Evolutionary conservation across 2,329 filamentous ascomycete species (phyloP), one percentile per base, ranked within the genome.

Genomic region (Magnaporthales sp.): DNA sequence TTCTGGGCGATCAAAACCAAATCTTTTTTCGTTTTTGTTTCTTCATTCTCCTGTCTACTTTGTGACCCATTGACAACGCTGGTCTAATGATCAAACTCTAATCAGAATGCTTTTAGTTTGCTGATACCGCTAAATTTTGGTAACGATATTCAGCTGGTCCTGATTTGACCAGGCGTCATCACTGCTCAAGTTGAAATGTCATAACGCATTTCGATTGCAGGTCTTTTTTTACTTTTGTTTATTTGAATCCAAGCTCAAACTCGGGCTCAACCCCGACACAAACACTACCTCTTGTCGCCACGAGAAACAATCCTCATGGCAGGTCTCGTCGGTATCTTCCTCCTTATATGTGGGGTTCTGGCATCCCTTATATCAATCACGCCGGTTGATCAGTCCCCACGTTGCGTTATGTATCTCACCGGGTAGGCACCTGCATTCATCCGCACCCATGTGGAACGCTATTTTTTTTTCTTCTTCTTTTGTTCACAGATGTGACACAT

Each of bases 391-490:
- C 22, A 70, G 9, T 46, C 31, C 31, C 51, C 46, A 30, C 67
- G 73, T 56, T 80, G 76, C 62, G 70, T 83, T 67, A 81, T 83
- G 79, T 84, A 84, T 70, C 74, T 84, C 62, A 84, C 82, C 0
- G 81, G 83, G 82, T 82, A 69, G 69, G 73, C 70, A n/a, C 5
- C 38, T 46, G 38, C 38, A 46, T 46, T 46, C 38, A 46, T 46
- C 38, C 38, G 38, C 38, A n/a, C 38, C n/a, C 38, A 5, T 6
- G 38, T 46, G 38, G 38, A 46, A 46, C 15, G 38, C 38, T 7
- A 46, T 46, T 19, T 19, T n/a, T 46, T 7, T 46, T n/a, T 46
- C 38, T 7, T 19, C n/a, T 19, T 19, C 8, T 46, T 7, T 46
- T n/a, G 19, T 32, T 10, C 2, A 46, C 15, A 46, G 38, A 46